phyloP scores from a whole-genome alignment of 192 early-diverging fungal species.

The Coemansia sp. region DNA sequence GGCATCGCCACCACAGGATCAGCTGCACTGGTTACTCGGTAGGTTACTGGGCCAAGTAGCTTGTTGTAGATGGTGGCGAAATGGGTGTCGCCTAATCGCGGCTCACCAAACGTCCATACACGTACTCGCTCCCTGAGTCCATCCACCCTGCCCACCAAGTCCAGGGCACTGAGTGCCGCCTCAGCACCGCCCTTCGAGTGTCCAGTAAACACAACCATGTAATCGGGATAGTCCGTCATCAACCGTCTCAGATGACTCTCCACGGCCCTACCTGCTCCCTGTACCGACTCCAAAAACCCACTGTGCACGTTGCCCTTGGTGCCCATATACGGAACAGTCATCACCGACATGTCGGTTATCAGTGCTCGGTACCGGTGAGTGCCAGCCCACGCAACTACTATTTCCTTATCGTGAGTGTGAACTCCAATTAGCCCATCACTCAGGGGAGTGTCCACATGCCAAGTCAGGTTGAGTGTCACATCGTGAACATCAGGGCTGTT shows the following conservation, averaged over 20 bases:
- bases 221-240: slow-evolving; percentile 29
- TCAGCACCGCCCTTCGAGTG: slow-evolving; percentile 51
- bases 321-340: slow-evolving; percentile 32
- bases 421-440: slow-evolving; percentile 42
- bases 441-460: slow-evolving; percentile 38
- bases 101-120: slow-evolving; percentile 51
- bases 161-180: slow-evolving; percentile 36
- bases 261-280: slow-evolving; percentile 9
- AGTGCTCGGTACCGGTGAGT: slow-evolving; percentile 49
- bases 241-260: slow-evolving; percentile 9
- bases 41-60: slow-evolving; percentile 30
- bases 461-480: slow-evolving; percentile 42
- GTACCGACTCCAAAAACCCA: slow-evolving; percentile 35
- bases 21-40: slow-evolving; percentile 32
- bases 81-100: slow-evolving; percentile 33
- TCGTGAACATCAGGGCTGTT: slow-evolving; percentile 37
- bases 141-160: slow-evolving; percentile 24
- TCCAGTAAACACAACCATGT: slow-evolving; percentile 44
- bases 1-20: slow-evolving; percentile 49
- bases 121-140: slow-evolving; percentile 20
- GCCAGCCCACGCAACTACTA: slow-evolving; percentile 44
- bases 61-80: slow-evolving; percentile 40
- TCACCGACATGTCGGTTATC: slow-evolving; percentile 37
- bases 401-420: slow-evolving; percentile 28
- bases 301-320: slow-evolving; percentile 31